Conservation (phyloP, 2,329 filamentous ascomycete species). For the Stagonosporopsis cucurbitacearum region DNA sequence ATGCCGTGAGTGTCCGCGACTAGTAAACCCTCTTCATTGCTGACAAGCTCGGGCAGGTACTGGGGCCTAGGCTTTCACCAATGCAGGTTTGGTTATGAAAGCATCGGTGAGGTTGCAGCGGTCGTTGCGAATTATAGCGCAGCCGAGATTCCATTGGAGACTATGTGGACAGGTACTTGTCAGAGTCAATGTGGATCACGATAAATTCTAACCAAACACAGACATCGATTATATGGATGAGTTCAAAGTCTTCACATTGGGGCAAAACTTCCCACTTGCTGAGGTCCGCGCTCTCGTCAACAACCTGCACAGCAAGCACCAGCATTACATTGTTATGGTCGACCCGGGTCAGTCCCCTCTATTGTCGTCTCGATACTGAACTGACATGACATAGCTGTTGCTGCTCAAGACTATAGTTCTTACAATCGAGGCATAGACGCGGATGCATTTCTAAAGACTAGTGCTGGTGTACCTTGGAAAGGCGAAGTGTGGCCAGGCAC, state of each 20-base stretch:
- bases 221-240: slow-evolving; percentile 72
- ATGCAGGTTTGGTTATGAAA: slow-evolving; percentile 57
- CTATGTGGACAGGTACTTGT: slow-evolving; percentile 71
- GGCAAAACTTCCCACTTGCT: slow-evolving; percentile 65
- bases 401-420: slow-evolving; percentile 54
- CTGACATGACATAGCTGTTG: slow-evolving; percentile 61
- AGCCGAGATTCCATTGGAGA: slow-evolving; percentile 71
- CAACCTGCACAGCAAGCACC: slow-evolving; percentile 68
- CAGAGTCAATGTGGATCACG: neutral
- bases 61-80: slow-evolving; percentile 61
- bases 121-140: slow-evolving; percentile 70
- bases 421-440: slow-evolving; percentile 68
- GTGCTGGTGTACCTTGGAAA: slow-evolving; percentile 63
- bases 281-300: slow-evolving; percentile 69
- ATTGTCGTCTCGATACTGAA: slow-evolving; percentile 21
- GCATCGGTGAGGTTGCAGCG: slow-evolving; percentile 68
- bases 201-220: slow-evolving; percentile 16
- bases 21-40: no score
- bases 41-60: slow-evolving; percentile 37
- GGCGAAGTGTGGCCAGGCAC: slow-evolving; percentile 80
- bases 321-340: slow-evolving; percentile 80
- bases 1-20: slow-evolving; percentile 42
- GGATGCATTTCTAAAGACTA: slow-evolving; percentile 58
- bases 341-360: slow-evolving; percentile 58
- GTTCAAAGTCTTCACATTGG: slow-evolving; percentile 67